These are phyloP conservation scores for Sphaerulina populicola DNA, from an alignment of 2,329 filamentous ascomycete species.

Conservation along the genomic window DNA sequence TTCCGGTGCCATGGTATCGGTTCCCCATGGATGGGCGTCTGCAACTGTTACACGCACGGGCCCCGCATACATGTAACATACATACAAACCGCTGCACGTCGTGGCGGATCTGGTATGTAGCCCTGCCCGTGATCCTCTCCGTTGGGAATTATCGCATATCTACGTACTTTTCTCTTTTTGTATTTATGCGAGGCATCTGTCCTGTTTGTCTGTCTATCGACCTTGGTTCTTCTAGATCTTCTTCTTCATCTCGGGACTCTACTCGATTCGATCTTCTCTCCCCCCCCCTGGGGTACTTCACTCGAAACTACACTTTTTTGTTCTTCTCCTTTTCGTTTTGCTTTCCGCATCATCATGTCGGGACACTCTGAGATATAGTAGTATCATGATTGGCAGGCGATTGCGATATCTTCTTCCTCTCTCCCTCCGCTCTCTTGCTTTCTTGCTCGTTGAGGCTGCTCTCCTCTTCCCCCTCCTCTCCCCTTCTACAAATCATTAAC, in stretches of 20 bases:
- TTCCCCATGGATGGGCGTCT: background rate
- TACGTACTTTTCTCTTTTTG: no score
- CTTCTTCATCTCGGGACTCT: background rate
- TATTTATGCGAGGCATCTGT: no score
- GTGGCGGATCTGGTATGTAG: no score
- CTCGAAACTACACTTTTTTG: background rate
- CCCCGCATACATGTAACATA: no score
- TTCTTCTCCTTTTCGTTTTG: background rate
- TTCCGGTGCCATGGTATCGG: constrained; percentile 2
- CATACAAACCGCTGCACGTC: no score
- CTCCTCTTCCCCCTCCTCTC: no score
- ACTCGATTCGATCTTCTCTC: background rate
- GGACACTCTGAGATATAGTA: background rate
- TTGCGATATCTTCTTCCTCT: background rate
- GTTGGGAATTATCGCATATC: no score
- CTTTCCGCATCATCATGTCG: background rate
- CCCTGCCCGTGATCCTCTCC: no score
- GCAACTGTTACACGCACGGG: no score
- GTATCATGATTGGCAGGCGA: background rate
- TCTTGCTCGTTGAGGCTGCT: background rate
- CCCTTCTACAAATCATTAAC: no score
- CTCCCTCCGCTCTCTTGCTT: background rate
- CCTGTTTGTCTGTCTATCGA: no score
- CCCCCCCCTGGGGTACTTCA: background rate
- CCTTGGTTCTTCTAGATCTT: background rate